These are phyloP conservation scores for Boletus sp. DNA, from an alignment of 1,284 basidiomycete genomes.

Conservation along the genomic window DNA sequence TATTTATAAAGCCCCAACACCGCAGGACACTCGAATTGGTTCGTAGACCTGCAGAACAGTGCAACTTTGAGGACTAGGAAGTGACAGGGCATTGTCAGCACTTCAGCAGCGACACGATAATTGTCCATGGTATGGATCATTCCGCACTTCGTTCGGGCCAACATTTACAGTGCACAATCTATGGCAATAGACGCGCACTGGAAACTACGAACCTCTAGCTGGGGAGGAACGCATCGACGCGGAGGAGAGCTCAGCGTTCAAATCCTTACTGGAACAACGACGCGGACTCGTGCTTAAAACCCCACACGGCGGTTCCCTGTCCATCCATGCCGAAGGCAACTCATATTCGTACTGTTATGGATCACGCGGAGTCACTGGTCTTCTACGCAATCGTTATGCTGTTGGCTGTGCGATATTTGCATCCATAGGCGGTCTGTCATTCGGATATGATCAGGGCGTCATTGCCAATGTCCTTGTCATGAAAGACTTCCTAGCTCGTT, in stretches of 20 bases:
- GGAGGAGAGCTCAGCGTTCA: slow-evolving; percentile 14
- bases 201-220: slow-evolving; percentile 19
- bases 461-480: slow-evolving; percentile 84
- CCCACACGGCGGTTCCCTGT: slow-evolving; percentile 31
- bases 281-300: slow-evolving; percentile 23
- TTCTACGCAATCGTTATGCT: slow-evolving; percentile 60
- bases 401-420: slow-evolving; percentile 66
- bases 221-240: slow-evolving; percentile 16
- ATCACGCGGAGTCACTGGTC: slow-evolving; percentile 56
- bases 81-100: too few species aligned
- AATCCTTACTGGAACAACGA: slow-evolving; percentile 17
- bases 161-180: background rate
- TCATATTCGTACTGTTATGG: slow-evolving; percentile 67
- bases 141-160: background rate
- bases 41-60: too few species aligned
- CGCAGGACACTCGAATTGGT: too few species aligned
- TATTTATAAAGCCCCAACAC: too few species aligned
- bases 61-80: too few species aligned
- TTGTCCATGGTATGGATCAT: slow-evolving; percentile 16
- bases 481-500: slow-evolving; percentile 62
- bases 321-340: slow-evolving; percentile 36
- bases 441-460: slow-evolving; percentile 75
- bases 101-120: background rate
- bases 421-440: slow-evolving; percentile 73
- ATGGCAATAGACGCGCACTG: slow-evolving; percentile 6